Evolutionary conservation across 2,329 filamentous ascomycete species (phyloP), one percentile per base, ranked within the genome.

Genomic region (Hyphodiscus sp.): DNA sequence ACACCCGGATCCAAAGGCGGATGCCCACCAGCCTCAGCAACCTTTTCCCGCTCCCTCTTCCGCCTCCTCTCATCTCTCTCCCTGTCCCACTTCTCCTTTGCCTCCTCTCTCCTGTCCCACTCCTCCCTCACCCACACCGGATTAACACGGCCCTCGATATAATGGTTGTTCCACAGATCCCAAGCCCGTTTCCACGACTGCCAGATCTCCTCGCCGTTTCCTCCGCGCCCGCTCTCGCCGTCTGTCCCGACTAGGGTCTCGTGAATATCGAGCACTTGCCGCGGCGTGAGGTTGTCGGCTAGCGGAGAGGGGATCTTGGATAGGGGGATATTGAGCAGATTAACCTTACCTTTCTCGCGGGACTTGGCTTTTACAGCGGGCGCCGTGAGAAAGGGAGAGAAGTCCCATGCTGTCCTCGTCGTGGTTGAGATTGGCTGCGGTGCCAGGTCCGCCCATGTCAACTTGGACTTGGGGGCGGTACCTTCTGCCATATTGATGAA

Each of bases 131-230:
- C 50, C 61, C 61, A 66, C 7, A 53, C 45, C 6, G 51, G 44
- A 41, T 62, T 56, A 10, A 58, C 57, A 1, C 65, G 54, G 19
- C 65, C 63, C 41, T 65, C 59, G 20, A 66, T 63, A 20, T 62
- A 65, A 45, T 62, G 44, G 47, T 63, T 62, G 43, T 67, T 66
- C 62, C 63, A 66, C 1, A 67, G n/a, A 59, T 66, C 64, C 57
- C 58, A 67, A 1, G 65, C 65, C 11, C 63, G 57, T 45, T 65
- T 67, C 65, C 64, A 67, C 20, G 51, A 57, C 30, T 49, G 42
- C 63, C 64, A 67, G 7, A 65, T 50, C 38, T 66, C 63, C 2
- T 42, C 30, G 5, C 64, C 58, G 19, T 58, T 50, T 0, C 50
- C 50, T n/a, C 20, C 15, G 19, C 11, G 18, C 10, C 20, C 20